Base-by-base conservation (phyloP, 768 basidiomycete genomes). In the Russula dissimulans region DNA sequence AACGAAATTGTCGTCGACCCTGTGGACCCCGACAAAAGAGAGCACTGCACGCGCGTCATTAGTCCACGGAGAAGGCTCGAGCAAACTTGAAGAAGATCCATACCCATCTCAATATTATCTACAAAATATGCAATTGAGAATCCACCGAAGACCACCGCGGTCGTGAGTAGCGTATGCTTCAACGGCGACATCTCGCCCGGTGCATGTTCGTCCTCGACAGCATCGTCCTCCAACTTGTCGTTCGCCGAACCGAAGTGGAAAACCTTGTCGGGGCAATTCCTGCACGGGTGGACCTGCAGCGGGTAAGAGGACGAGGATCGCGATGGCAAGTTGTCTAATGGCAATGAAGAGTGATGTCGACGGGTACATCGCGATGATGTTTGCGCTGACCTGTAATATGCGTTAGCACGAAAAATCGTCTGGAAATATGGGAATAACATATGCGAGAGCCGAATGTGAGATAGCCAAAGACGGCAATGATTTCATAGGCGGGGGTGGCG, bases 1-100 rank as follows among this genome's bases (percentile, higher is more conserved):
- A 97, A 98, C 1, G 91, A 94, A 60, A 98, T 92, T 18, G 94
- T 95, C 29, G 95, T 97, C 14, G 92, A 95, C 12, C 97, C 97
- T 1, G 94, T 97, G 26, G 93, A 87, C 1, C 97, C n/a, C 97
- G 41, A 99, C 95, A 69, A 99, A 97, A 4, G 93, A 91, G 38
- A 98, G 78, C 14, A 98, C 95, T 91, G 68, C 42, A 26, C 41
- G 68, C 42, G 22, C 41, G 36, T 45, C 34, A 45, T 68, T 46
- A 67, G 54, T 17, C 53, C 38, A 26, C 26, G 31, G 4, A 12
- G 12, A 41, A 7, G 18, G 49, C 41, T 39, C 14, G n/a, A 18
- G 15, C 43, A n/a, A 38, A 45, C n/a, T n/a, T n/a, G 15, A 36
- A 43, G 44, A 11, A 72, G 31, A 11, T 17, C 17, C 84, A 66